Evolutionary conservation across 768 basidiomycete species (phyloP).

Genomic region (Suillus americanus): DNA sequence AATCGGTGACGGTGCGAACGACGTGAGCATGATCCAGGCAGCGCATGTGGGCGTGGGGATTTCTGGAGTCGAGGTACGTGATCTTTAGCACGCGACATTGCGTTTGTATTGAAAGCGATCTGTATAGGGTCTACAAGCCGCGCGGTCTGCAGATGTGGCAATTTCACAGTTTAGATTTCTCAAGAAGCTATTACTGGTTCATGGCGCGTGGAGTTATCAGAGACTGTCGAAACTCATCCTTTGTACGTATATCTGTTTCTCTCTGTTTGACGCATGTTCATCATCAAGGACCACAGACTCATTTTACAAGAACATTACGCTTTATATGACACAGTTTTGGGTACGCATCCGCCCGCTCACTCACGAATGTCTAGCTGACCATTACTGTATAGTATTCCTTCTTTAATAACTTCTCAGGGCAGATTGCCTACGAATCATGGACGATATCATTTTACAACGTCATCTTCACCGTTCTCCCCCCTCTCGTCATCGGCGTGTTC

Average conservation of each 20-base stretch:
- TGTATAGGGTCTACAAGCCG: constrained; percentile 90
- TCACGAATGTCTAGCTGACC: constrained; percentile 4
- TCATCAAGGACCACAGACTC: constrained; percentile 57
- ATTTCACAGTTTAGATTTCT: constrained; percentile 97
- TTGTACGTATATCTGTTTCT: constrained; percentile 53
- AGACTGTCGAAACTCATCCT: constrained; percentile 93
- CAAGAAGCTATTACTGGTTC: constrained; percentile 93
- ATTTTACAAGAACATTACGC: constrained; percentile 98
- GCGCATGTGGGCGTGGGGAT: constrained; percentile 98
- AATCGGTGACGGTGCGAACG: constrained; percentile 97
- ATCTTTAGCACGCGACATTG: not conserved
- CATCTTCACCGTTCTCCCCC: constrained; percentile 92
- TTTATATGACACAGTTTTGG: constrained; percentile 99
- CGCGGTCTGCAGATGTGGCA: constrained; percentile 94
- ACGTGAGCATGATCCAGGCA: constrained; percentile 99
- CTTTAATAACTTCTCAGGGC: constrained; percentile 99
- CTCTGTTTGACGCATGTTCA: constrained; percentile 1
- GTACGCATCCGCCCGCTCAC: constrained; percentile 41
- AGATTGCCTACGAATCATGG: constrained; percentile 99
- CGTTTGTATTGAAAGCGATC: not conserved
- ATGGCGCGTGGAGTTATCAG: constrained; percentile 98
- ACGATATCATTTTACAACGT: constrained; percentile 97
- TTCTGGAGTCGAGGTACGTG: constrained; percentile 87
- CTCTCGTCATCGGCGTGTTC: constrained; percentile 95
- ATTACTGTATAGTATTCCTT: constrained; percentile 80